Evolutionary conservation across 495 filamentous ascomycete genomes (phyloP).

Genomic region (Neurospora sp.): DNA sequence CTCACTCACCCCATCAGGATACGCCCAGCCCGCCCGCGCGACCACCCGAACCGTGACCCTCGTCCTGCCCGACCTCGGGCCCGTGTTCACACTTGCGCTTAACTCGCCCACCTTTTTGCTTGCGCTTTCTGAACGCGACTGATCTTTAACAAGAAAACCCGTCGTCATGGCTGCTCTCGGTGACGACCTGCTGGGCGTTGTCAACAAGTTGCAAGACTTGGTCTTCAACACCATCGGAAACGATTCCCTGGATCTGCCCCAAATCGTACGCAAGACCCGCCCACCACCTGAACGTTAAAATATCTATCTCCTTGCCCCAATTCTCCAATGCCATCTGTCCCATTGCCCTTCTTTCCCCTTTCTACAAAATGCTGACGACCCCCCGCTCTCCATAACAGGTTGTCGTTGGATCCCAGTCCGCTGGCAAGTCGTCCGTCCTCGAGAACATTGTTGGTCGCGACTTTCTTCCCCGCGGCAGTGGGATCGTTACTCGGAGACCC

Average conservation of each 20-base stretch:
- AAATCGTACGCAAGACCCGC: conserved; percentile 65
- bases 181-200: conserved; percentile 82
- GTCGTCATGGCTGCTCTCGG: conserved; percentile 55
- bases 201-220: conserved; percentile 95
- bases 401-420: conserved; percentile 96
- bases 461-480: conserved; percentile 90
- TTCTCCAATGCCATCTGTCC: neutral
- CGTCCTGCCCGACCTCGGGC: neutral
- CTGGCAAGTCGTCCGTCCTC: conserved; percentile 97
- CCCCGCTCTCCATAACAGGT: conserved; percentile 49
- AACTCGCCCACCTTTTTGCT: neutral
- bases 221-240: conserved; percentile 99
- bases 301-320: neutral
- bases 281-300: neutral
- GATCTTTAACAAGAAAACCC: neutral
- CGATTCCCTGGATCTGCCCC: conserved; percentile 92
- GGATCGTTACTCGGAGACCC: conserved; percentile 89
- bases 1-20: neutral
- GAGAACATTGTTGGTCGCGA: conserved; percentile 98
- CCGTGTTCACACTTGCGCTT: neutral
- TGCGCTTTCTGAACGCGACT: neutral
- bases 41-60: neutral
- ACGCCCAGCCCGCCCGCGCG: neutral
- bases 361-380: neutral
- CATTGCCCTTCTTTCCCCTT: neutral